Conservation (phyloP, 164 flowering plant species). For the Aristolochia californica region DNA sequence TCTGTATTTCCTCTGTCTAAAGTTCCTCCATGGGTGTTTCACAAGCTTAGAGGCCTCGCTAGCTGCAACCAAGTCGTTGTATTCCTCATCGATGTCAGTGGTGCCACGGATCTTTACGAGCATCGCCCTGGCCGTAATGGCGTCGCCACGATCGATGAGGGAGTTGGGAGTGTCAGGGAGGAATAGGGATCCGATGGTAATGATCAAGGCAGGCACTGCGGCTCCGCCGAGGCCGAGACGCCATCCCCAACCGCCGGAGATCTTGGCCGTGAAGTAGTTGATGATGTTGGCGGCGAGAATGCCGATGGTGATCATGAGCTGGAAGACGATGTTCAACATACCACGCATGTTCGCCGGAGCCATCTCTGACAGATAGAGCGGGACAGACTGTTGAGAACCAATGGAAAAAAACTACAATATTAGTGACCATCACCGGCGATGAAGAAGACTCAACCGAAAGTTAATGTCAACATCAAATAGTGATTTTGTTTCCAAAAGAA, state of each 20-base stretch:
- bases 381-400: constrained; percentile 31
- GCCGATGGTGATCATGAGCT: constrained; percentile 23
- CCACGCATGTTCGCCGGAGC: constrained; percentile 28
- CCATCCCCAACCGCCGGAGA: constrained; percentile 35
- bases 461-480: too few species aligned
- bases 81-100: constrained; percentile 16
- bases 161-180: constrained; percentile 34
- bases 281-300: constrained; percentile 19
- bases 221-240: constrained; percentile 23
- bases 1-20: constrained; percentile 11
- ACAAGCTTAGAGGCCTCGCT: constrained; percentile 15
- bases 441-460: background rate
- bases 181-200: constrained; percentile 19
- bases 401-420: background rate
- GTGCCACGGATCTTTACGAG: constrained; percentile 21
- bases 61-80: constrained; percentile 13
- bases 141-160: constrained; percentile 14
- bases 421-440: background rate
- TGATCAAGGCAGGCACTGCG: constrained; percentile 21
- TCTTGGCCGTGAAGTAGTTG: constrained; percentile 20
- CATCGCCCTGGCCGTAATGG: constrained; percentile 11
- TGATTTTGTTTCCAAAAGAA: too few species aligned
- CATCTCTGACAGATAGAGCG: constrained; percentile 31
- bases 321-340: constrained; percentile 21
- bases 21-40: constrained; percentile 21